phyloP scores from a whole-genome alignment of 495 filamentous ascomycete genomes.

The Aspergillus cristatus region DNA sequence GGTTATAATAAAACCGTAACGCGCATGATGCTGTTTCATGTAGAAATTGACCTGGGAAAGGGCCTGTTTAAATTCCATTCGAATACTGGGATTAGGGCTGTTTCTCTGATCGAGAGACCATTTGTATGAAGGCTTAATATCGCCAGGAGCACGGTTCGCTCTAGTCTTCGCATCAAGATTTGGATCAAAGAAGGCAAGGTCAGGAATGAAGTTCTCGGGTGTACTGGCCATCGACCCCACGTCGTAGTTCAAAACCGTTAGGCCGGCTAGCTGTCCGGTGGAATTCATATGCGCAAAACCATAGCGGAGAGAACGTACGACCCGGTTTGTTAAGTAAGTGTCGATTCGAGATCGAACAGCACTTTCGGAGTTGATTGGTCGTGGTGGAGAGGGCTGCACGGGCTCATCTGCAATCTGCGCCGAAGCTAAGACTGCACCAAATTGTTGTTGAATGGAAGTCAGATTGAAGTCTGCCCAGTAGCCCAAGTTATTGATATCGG shows the following conservation, averaged over 20 bases:
- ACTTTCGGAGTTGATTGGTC: conserved; percentile 6
- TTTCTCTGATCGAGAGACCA: conserved; percentile 6
- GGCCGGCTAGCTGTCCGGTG: neutral
- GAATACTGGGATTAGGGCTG: neutral
- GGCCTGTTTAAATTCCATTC: conserved; percentile 1
- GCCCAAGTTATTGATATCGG: conserved; percentile 5
- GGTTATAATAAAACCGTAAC: conserved; percentile 8
- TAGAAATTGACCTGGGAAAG: conserved; percentile 13
- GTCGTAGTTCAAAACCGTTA: conserved; percentile 4
- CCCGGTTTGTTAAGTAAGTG: conserved; percentile 3
- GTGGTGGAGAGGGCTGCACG: conserved; percentile 8
- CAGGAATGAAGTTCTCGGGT: conserved; percentile 5
- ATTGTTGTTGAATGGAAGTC: conserved; percentile 4
- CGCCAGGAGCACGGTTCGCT: conserved; percentile 9
- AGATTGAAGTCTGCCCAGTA: conserved; percentile 9
- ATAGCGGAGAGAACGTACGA: conserved; percentile 6
- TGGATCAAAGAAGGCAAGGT: conserved; percentile 6
- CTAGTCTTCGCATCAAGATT: neutral
- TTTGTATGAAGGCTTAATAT: conserved; percentile 9
- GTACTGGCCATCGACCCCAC: conserved; percentile 2
- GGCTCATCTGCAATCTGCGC: conserved; percentile 3
- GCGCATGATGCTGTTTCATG: conserved; percentile 10
- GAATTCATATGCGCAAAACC: conserved; percentile 2
- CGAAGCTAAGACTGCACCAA: conserved; percentile 1
- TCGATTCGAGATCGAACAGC: conserved; percentile 4